Conservation (phyloP, 2,329 filamentous ascomycete species). For the Cladosporium cucumerinum region DNA sequence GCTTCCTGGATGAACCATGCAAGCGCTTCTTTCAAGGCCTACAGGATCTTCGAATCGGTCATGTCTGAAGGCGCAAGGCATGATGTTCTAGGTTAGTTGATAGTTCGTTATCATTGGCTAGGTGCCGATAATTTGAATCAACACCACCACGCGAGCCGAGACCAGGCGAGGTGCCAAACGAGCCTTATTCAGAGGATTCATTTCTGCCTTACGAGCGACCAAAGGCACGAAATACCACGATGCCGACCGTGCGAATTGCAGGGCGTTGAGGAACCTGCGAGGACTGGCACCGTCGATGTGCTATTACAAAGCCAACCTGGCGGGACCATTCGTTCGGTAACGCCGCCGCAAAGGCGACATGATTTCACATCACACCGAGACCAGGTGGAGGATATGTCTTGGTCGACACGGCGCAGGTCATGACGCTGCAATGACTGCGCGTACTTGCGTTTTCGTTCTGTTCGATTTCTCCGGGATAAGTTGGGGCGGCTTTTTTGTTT, state of each 20-base stretch:
- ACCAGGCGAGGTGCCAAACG: not conserved
- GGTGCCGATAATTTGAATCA: not conserved
- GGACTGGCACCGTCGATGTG: not conserved
- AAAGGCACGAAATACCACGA: not conserved
- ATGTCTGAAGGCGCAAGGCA: not conserved
- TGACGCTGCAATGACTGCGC: not conserved
- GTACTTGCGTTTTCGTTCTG: not conserved
- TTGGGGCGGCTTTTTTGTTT: not conserved
- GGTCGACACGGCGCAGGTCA: not conserved
- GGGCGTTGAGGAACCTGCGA: not conserved
- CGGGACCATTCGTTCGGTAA: not conserved
- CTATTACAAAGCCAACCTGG: not conserved
- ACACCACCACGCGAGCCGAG: not conserved
- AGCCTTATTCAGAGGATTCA: not conserved
- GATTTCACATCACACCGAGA: not conserved
- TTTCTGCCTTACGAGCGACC: not conserved
- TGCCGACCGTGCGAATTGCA: not conserved
- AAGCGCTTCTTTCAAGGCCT: slow-evolving; percentile 30
- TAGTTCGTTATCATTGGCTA: not conserved
- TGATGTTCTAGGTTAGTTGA: not conserved
- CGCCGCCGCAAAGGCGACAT: not conserved
- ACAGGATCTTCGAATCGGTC: slow-evolving; percentile 10
- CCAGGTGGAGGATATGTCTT: not conserved
- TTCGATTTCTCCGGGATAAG: not conserved
- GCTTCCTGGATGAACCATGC: slow-evolving; percentile 33